Conservation (phyloP, 2,329 filamentous ascomycete genomes). For the Neofusicoccum umdonicola region DNA sequence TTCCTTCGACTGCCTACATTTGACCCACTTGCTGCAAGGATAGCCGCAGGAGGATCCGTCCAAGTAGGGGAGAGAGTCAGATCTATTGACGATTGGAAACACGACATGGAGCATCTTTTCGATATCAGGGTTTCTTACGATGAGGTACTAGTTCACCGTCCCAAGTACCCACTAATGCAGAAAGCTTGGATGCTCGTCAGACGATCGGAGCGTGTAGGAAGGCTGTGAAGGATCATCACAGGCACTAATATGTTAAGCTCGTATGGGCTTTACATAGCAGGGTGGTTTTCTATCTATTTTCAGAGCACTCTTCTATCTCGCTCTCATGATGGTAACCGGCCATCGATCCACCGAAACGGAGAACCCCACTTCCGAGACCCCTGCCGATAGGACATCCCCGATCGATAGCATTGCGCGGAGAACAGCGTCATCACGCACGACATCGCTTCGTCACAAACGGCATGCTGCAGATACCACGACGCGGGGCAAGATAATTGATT, state of each 20-base stretch:
- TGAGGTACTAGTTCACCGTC: no score
- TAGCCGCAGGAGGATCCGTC: no score
- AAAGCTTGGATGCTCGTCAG: no score
- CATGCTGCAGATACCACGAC: not conserved
- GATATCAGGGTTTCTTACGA: no score
- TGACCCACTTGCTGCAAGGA: no score
- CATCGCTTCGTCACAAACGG: not conserved
- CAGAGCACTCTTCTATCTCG: no score
- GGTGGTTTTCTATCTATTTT: no score
- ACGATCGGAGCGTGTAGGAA: no score
- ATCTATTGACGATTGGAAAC: not conserved
- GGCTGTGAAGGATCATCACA: no score
- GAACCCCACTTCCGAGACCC: not conserved
- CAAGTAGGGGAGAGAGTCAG: not conserved
- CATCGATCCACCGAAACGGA: not conserved
- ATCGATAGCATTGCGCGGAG: not conserved
- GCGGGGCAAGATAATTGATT: not conserved
- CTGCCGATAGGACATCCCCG: not conserved
- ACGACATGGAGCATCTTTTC: not conserved
- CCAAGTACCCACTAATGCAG: no score
- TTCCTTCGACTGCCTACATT: not conserved
- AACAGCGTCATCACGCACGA: not conserved
- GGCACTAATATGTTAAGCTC: no score
- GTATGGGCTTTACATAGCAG: no score
- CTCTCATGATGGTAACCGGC: not conserved